Percentiles rank a stretch among this genome's conserved stretches.
Evolutionary conservation across 495 filamentous ascomycete species (phyloP).

Genomic region (Entonaema liquescens): DNA sequence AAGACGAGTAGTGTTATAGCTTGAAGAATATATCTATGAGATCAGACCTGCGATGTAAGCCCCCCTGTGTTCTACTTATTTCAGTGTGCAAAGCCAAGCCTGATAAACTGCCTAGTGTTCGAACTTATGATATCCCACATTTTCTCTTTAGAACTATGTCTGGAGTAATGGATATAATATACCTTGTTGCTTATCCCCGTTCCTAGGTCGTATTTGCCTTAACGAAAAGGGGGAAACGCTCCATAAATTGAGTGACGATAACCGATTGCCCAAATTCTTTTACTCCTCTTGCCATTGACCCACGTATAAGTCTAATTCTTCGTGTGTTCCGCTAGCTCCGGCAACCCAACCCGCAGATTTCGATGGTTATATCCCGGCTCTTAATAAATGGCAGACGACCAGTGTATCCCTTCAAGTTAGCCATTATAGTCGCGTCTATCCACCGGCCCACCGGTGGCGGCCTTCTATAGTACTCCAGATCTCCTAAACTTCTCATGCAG

Average conservation of each 20-base stretch:
- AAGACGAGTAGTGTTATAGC: not conserved
- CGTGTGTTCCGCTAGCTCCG: slow-evolving; percentile 33
- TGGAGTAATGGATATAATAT: not conserved
- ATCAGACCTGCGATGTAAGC: not conserved
- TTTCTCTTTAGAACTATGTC: not conserved
- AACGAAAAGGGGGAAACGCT: not conserved
- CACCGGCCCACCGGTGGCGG: slow-evolving; percentile 43
- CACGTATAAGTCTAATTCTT: not conserved
- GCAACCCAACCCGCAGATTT: slow-evolving; percentile 42
- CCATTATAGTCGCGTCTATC: slow-evolving; percentile 44
- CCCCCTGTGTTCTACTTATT: not conserved
- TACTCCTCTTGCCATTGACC: not conserved
- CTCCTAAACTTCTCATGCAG: slow-evolving; percentile 34
- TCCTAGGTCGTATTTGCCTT: not conserved
- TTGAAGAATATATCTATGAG: not conserved
- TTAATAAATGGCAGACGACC: slow-evolving; percentile 43
- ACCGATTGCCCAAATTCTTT: not conserved
- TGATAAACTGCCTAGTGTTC: not conserved
- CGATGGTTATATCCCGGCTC: slow-evolving; percentile 39
- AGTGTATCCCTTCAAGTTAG: slow-evolving; percentile 44
- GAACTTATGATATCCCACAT: not conserved
- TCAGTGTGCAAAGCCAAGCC: not conserved
- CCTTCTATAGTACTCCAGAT: slow-evolving; percentile 43
- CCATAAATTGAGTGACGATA: not conserved
- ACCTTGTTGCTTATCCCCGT: not conserved